Evolutionary conservation across 164 flowering plant genomes (phyloP).

Genomic region (Piper longum): DNA sequence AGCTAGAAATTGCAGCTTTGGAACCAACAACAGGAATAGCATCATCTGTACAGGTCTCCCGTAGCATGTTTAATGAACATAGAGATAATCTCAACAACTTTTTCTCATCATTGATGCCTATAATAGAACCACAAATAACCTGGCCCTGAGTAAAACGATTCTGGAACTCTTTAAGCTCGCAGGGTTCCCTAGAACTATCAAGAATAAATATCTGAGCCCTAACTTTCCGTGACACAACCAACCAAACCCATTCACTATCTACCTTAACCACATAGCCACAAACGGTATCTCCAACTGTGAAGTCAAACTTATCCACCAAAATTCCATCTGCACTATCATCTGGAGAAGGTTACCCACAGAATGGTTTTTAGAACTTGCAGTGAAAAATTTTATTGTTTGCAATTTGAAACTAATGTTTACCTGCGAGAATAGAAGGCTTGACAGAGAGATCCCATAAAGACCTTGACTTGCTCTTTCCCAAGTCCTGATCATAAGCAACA

Average conservation of each 20-base stretch:
- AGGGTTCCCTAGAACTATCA: constrained; percentile 64
- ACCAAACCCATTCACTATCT: constrained; percentile 74
- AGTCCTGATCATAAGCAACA: constrained; percentile 28
- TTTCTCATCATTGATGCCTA: constrained; percentile 46
- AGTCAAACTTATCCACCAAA: constrained; percentile 21
- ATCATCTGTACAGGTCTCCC: constrained; percentile 7
- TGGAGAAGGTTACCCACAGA: constrained; percentile 10
- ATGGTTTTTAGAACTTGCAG: not conserved
- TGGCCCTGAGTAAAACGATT: constrained; percentile 55
- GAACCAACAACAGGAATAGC: constrained; percentile 1
- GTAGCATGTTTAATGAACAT: constrained; percentile 17
- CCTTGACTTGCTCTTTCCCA: constrained; percentile 20
- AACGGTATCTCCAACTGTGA: constrained; percentile 41
- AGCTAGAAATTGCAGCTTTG: constrained; percentile 6
- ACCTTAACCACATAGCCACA: constrained; percentile 75
- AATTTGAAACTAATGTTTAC: constrained; percentile 15
- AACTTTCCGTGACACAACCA: constrained; percentile 48
- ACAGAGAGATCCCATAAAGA: constrained; percentile 71
- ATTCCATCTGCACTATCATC: constrained; percentile 19
- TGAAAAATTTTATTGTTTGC: not conserved
- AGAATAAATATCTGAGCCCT: constrained; percentile 62
- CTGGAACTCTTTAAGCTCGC: constrained; percentile 51
- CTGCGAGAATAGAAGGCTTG: constrained; percentile 44
- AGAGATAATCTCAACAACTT: constrained; percentile 41
- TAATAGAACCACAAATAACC: constrained; percentile 46